Evolutionary conservation across 768 basidiomycete species (phyloP).

Genomic region (Clavulina sp.): DNA sequence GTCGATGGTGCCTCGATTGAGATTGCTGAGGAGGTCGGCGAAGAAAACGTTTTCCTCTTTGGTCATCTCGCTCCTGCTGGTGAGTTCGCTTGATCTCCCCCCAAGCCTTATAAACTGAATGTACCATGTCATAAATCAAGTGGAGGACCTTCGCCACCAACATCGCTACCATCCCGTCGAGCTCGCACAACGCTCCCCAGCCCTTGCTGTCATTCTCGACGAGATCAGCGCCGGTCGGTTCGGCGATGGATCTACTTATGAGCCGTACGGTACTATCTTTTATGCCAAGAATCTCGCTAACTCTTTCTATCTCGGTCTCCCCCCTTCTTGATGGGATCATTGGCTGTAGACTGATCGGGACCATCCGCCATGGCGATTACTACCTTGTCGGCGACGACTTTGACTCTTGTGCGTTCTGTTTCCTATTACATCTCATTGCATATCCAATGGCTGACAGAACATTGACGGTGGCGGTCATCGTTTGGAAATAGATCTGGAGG

Average conservation of each 20-base stretch:
- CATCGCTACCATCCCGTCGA: slow-evolving; percentile 68
- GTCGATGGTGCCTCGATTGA: slow-evolving; percentile 89
- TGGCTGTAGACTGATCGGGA: slow-evolving; percentile 46
- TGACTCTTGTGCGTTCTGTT: slow-evolving; percentile 50
- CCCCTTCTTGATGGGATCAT: not conserved
- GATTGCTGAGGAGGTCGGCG: slow-evolving; percentile 91
- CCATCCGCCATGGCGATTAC: slow-evolving; percentile 56
- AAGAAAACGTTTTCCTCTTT: slow-evolving; percentile 53
- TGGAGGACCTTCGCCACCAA: slow-evolving; percentile 72
- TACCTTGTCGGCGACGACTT: slow-evolving; percentile 87
- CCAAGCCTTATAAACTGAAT: not conserved
- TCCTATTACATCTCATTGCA: not conserved
- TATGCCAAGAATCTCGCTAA: slow-evolving; percentile 17
- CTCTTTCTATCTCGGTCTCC: not conserved
- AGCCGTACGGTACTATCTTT: slow-evolving; percentile 42
- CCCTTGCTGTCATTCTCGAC: slow-evolving; percentile 61
- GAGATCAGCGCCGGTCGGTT: slow-evolving; percentile 63
- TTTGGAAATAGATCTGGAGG: slow-evolving; percentile 51
- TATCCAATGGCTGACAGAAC: not conserved
- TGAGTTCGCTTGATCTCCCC: slow-evolving; percentile 12
- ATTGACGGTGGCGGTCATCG: no score
- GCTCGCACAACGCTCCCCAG: slow-evolving; percentile 68
- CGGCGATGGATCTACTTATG: slow-evolving; percentile 65
- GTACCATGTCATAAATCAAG: slow-evolving; percentile 54
- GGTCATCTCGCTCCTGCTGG: slow-evolving; percentile 51